A percentile compares a stretch with the other conserved stretches of the same genome.
These are phyloP conservation scores for Cercospora canescens DNA, from an alignment of 2,329 filamentous ascomycete species.

Conservation along the genomic window DNA sequence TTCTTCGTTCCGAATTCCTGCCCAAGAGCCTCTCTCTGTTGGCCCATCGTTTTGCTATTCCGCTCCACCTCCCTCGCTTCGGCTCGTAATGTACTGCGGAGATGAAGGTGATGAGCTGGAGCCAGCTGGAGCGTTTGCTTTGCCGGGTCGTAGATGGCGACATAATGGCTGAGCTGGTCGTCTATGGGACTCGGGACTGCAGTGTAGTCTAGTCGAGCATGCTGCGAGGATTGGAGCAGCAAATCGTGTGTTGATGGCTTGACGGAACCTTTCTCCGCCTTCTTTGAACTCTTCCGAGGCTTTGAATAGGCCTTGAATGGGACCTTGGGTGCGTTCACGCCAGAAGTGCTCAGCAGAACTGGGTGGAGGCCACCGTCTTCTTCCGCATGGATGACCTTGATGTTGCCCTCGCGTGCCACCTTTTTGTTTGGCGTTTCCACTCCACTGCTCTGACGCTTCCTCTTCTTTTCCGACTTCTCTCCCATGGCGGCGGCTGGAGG, in stretches of 20 bases:
- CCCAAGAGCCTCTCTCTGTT: slow-evolving; percentile 68
- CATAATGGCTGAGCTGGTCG: slow-evolving; percentile 59
- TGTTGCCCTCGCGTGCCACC: slow-evolving; percentile 26
- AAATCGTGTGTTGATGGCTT: slow-evolving; percentile 49
- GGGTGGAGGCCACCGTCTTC: slow-evolving; percentile 25
- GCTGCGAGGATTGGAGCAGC: slow-evolving; percentile 61
- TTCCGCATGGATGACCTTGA: slow-evolving; percentile 32
- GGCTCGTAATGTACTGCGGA: slow-evolving; percentile 53
- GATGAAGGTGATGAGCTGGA: slow-evolving; percentile 54
- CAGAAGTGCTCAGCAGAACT: slow-evolving; percentile 41
- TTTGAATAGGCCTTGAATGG: slow-evolving; percentile 54
- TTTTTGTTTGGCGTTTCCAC: slow-evolving; percentile 45
- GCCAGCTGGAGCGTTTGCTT: slow-evolving; percentile 55
- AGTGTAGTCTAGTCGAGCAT: slow-evolving; percentile 61
- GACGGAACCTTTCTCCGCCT: slow-evolving; percentile 20
- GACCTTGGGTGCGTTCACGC: slow-evolving; percentile 40
- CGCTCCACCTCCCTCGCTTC: slow-evolving; percentile 43
- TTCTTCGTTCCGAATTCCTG: slow-evolving; percentile 84
- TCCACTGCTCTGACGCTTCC: slow-evolving; percentile 50
- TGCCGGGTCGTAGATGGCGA: slow-evolving; percentile 60
- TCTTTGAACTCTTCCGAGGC: slow-evolving; percentile 23
- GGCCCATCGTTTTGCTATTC: slow-evolving; percentile 47
- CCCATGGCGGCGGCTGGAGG: slow-evolving; percentile 25
- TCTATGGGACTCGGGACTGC: slow-evolving; percentile 40
- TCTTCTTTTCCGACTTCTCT: slow-evolving; percentile 48